These are phyloP conservation scores for Ploettnerulaceae sp. DNA, from an alignment of 2,329 filamentous ascomycete species.

Conservation along the genomic window DNA sequence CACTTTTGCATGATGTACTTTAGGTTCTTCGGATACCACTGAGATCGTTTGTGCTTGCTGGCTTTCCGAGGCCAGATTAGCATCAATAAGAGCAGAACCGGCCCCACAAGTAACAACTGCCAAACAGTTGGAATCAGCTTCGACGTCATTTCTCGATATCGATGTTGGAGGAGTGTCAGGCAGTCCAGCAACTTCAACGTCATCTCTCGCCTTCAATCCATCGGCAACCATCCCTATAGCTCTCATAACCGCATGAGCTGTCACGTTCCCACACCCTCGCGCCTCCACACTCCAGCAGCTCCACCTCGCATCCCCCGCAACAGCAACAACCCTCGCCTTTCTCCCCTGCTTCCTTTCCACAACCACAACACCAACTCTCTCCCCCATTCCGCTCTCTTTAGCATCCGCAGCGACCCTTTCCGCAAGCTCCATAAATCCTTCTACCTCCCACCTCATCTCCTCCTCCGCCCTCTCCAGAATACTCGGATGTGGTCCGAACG, in stretches of 20 bases:
- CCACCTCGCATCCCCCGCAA: conserved; percentile 75
- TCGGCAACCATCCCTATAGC: conserved; percentile 77
- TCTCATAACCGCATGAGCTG: conserved; percentile 73
- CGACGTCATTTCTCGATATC: not conserved
- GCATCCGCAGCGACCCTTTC: conserved; percentile 57
- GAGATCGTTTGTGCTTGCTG: no score
- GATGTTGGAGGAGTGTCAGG: not conserved
- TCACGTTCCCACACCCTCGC: conserved; percentile 57
- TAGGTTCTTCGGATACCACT: no score
- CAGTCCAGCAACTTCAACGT: conserved; percentile 4
- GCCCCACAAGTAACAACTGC: not conserved
- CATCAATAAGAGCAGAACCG: not conserved
- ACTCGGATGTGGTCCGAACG: conserved; percentile 76
- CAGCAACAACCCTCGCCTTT: conserved; percentile 51
- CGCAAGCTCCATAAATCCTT: conserved; percentile 64
- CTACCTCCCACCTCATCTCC: conserved; percentile 60
- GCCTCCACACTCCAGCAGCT: conserved; percentile 44
- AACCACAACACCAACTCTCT: conserved; percentile 69
- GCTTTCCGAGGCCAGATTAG: no score
- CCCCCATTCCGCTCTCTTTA: conserved; percentile 54
- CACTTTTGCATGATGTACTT: no score
- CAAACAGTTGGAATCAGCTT: not conserved
- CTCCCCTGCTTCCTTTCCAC: conserved; percentile 48
- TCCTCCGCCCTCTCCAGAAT: conserved; percentile 65
- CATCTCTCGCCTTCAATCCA: conserved; percentile 40